Evolutionary conservation across 2,329 filamentous ascomycete genomes (phyloP), one percentile per base, ranked within the genome.

Genomic region (Xylariaceae sp.): DNA sequence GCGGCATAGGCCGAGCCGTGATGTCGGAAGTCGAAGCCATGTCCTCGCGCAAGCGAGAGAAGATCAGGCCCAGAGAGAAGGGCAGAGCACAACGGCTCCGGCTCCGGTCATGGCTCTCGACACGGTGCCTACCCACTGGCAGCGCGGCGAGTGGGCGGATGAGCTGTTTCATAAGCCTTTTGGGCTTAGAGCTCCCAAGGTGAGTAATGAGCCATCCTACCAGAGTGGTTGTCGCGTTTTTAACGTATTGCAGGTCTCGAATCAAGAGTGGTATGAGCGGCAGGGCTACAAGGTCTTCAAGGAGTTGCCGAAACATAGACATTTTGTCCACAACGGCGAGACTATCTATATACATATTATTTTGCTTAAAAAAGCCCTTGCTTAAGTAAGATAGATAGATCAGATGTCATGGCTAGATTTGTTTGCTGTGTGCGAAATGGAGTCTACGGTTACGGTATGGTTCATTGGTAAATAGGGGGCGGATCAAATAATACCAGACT

Each of bases 231-330:
- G n/a, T n/a, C n/a, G n/a, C n/a, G n/a, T n/a, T n/a, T 35, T 12
- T 12, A 38, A 7, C 8, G 11, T 21, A 38, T 10, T 6, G 20
- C 32, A 46, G 44, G 37, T 46, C 22, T 47, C 40, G 17, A 47
- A 40, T 20, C 29, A 44, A 10, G 27, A 48, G 20, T 48, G 45
- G 37, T 48, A 44, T 16, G 12, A 40, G 37, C 37, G 29, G 14
- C 45, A 48, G 23, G 27, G 41, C 37, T 48, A 44, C 32, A 14
- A 39, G 27, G 17, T 44, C 12, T 40, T 48, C 37, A 23, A 27
- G 8, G n/a, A 22, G 11, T 22, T 48, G 5, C 37, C 20, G 22
- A 23, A 32, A 10, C 29, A 32, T 16, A n/a, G n/a, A n/a, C 22
- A 14, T 8, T 5, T 10, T 17, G n/a, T 38, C 12, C 38, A 20